Conservation (phyloP, 83 land plant species). For the Diphasiastrum complanatum region DNA sequence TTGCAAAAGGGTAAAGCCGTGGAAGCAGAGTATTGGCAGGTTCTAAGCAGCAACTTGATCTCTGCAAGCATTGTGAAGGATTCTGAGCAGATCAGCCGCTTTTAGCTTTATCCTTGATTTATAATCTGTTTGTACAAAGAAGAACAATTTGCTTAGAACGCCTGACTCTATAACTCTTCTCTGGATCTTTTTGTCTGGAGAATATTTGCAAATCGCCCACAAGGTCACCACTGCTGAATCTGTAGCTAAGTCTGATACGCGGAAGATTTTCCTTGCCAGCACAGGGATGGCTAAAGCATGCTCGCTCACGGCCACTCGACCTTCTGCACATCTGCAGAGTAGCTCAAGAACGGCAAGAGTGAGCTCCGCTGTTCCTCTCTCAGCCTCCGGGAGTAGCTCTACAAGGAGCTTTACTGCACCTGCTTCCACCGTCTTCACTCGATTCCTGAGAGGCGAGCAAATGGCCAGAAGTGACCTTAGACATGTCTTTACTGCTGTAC, state of each 20-base stretch:
- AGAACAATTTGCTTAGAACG: background rate
- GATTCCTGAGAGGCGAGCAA: background rate
- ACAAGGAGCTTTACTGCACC: conserved; percentile 1
- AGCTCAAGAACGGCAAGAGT: conserved; percentile 2
- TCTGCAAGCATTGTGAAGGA: background rate
- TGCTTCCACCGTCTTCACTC: background rate
- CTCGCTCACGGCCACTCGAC: background rate
- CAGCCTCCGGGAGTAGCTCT: conserved; percentile 11
- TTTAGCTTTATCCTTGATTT: background rate
- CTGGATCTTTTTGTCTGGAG: background rate
- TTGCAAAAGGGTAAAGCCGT: too few species aligned
- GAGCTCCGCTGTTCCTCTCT: conserved; percentile 1
- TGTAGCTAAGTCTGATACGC: conserved; percentile 4
- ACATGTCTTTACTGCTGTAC: background rate
- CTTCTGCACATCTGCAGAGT: conserved; percentile 8
- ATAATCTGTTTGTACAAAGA: background rate
- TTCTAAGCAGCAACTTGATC: too few species aligned
- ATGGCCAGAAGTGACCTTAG: conserved; percentile 1
- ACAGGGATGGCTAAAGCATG: conserved; percentile 13
- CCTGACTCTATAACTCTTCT: background rate
- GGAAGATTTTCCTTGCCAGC: conserved; percentile 2
- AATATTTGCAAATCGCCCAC: conserved; percentile 6
- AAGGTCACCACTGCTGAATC: background rate
- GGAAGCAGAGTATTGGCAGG: too few species aligned
- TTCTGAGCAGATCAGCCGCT: background rate